Conservation (phyloP, 257 asterid species). For the Orobanche coerulescens region DNA sequence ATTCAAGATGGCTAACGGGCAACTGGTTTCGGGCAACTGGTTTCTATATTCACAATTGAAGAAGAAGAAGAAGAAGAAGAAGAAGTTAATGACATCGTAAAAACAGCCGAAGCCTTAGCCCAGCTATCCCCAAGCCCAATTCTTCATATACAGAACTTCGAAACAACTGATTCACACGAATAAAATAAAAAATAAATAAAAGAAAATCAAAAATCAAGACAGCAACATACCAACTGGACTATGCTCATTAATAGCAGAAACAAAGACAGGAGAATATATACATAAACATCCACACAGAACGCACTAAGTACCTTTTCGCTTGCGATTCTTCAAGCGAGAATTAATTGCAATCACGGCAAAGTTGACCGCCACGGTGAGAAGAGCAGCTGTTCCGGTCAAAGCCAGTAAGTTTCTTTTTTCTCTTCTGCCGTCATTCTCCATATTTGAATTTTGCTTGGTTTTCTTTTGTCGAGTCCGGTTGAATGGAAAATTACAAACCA, state of each 20-base stretch:
- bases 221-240: constrained; percentile 5
- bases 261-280: neutral
- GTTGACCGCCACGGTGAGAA: constrained; percentile 69
- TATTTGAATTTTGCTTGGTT: constrained; percentile 5
- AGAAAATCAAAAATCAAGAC: constrained; percentile 8
- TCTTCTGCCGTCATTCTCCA: constrained; percentile 34
- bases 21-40: neutral
- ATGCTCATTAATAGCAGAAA: neutral
- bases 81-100: neutral
- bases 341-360: constrained; percentile 51
- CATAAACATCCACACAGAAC: neutral
- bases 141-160: neutral
- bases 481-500: no score
- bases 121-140: neutral
- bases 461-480: no score
- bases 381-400: constrained; percentile 87
- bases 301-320: constrained; percentile 42
- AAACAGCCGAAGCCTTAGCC: constrained; percentile 6
- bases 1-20: constrained; percentile 5
- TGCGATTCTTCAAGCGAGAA: constrained; percentile 49
- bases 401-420: constrained; percentile 50
- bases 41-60: no score
- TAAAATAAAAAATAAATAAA: neutral
- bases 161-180: constrained; percentile 7
- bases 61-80: no score